phyloP scores from a whole-genome alignment of 306 rosid species.

The Casuarina cunninghamiana region DNA sequence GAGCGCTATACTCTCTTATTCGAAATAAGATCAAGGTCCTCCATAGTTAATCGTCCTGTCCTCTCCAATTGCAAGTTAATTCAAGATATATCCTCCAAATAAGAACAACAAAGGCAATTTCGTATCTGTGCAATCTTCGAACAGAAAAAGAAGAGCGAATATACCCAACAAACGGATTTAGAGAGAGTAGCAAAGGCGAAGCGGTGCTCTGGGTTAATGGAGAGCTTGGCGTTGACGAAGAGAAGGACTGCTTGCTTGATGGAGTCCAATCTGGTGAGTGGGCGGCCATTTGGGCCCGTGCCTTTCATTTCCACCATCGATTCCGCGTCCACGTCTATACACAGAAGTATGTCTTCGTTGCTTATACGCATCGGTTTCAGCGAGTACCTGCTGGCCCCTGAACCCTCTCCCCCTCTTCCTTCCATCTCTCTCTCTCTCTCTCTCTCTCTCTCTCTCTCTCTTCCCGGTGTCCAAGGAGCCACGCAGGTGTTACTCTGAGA shows the following conservation, averaged over 20 bases:
- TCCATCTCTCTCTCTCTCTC: slow-evolving; percentile 45
- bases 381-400: slow-evolving; percentile 41
- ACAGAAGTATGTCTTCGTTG: slow-evolving; percentile 78
- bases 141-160: neutral
- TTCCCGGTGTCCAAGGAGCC: neutral
- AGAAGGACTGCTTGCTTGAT: slow-evolving; percentile 80
- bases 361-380: slow-evolving; percentile 50
- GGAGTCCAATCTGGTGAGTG: slow-evolving; percentile 81
- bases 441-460: too few species aligned
- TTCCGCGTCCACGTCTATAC: slow-evolving; percentile 72
- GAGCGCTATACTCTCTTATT: neutral
- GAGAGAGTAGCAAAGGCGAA: slow-evolving; percentile 66
- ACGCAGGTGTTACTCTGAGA: neutral
- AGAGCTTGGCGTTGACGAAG: slow-evolving; percentile 77
- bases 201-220: slow-evolving; percentile 88
- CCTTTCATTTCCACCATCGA: slow-evolving; percentile 66
- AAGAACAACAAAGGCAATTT: neutral
- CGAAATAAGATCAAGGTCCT: neutral
- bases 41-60: neutral
- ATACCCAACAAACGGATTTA: slow-evolving; percentile 67
- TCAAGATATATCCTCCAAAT: neutral
- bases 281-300: slow-evolving; percentile 66
- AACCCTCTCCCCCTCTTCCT: slow-evolving; percentile 46
- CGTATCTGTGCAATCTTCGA: neutral
- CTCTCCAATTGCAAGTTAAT: neutral